Base-by-base conservation (phyloP, 768 basidiomycete species). In the Russula brevipes region DNA sequence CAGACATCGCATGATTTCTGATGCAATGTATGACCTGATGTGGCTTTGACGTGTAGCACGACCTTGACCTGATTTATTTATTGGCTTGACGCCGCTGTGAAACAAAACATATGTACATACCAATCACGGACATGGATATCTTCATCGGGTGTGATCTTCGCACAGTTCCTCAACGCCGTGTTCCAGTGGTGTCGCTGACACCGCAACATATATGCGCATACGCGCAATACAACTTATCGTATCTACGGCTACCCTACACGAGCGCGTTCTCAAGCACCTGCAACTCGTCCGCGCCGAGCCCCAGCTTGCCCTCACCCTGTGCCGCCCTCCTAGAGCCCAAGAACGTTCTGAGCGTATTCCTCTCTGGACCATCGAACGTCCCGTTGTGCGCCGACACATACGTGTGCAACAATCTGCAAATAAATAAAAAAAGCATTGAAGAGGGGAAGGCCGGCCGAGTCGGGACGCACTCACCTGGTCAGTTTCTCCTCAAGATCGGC, bases 401-500 rank as follows among this genome's bases (percentile, higher is more conserved):
- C 33, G 65, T 68, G 12, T 68, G n/a, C 51, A 66, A 47, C 46
- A 66, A 47, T 47, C 67, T 68, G 33, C 46, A 12, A 41, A 2
- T 5, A 19, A 39, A 19, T 35, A 6, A 52, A 5, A 11, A 16
- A 8, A 11, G 5, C 10, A 50, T 36, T 9, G 1, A n/a, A 17
- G 41, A 41, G 6, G 41, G 4, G 30, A 39, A 1, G 38, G 5
- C 10, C 4, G 35, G 19, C 17, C 36, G n/a, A 1, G n/a, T 24
- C 24, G 1, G 17, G 50, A 36, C 35, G 30, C 16, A 59, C 80
- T 55, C 55, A 84, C 84, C 81, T 78, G 19, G 85, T 66, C 2
- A 82, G 72, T 66, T 86, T 88, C 71, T 88, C 88, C 72, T 85
- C 83, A 44, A 85, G 85, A 59, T 88, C 85, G 3, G 70, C 69